Conservation (phyloP, 192 early-diverging fungal species). For the Thamnidium elegans region DNA sequence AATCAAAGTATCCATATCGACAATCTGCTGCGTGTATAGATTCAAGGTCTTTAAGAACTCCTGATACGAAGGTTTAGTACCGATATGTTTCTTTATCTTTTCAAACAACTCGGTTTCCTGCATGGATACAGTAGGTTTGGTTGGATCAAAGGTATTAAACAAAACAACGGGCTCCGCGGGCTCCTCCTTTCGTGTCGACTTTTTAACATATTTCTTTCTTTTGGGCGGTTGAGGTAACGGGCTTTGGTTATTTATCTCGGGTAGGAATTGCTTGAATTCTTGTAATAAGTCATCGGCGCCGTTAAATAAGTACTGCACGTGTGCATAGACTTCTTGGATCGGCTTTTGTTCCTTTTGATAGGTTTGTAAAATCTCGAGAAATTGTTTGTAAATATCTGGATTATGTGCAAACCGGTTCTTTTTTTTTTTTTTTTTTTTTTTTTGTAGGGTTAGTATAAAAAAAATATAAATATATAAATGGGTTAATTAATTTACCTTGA, state of each 20-base stretch:
- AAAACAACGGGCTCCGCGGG: not conserved
- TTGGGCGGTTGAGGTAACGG: no score
- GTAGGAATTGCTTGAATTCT: constrained; percentile 97
- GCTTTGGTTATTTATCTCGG: constrained; percentile 48
- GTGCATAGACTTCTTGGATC: constrained; percentile 92
- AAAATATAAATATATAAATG: constrained; percentile 55
- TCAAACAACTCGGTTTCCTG: constrained; percentile 96
- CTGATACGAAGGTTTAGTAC: constrained; percentile 81
- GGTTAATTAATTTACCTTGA: constrained; percentile 64
- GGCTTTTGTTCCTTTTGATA: constrained; percentile 96
- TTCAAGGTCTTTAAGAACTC: constrained; percentile 96
- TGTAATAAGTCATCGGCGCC: constrained; percentile 89
- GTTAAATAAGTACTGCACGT: constrained; percentile 87
- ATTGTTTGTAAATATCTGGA: constrained; percentile 95
- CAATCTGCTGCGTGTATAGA: constrained; percentile 88
- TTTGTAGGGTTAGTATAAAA: constrained; percentile 94
- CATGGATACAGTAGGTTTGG: constrained; percentile 36
- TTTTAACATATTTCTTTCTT: not conserved
- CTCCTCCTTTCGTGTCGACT: not conserved
- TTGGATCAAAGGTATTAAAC: not conserved
- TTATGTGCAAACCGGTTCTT: constrained; percentile 86
- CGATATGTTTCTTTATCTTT: constrained; percentile 79
- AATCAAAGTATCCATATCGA: constrained; percentile 82
- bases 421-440: constrained; percentile 50
- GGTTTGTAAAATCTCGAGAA: constrained; percentile 94